Percentiles rank a stretch among this genome's conserved stretches.
phyloP scores from a whole-genome alignment of 2,329 filamentous ascomycete genomes.

The Aspergillus sp. region DNA sequence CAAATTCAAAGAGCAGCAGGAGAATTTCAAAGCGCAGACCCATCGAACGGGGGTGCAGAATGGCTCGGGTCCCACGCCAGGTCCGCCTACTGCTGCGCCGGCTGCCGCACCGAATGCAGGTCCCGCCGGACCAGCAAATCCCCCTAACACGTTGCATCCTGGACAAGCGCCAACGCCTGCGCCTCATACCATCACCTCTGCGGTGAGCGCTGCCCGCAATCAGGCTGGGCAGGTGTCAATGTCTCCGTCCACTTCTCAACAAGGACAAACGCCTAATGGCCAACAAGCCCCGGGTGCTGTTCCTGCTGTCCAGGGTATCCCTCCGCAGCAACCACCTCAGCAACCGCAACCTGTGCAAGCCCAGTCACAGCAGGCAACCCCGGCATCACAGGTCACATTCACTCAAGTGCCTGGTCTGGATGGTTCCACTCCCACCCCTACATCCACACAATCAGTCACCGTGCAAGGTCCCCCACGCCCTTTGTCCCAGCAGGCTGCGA shows the following conservation, averaged over 20 bases:
- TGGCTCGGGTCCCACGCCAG: neutral
- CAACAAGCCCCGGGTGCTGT: constrained; percentile 28
- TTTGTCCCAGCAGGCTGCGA: constrained; percentile 47
- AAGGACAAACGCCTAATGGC: constrained; percentile 30
- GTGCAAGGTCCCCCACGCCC: constrained; percentile 41
- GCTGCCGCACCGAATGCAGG: constrained; percentile 18
- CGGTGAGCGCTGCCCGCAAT: constrained; percentile 45
- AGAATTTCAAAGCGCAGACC: constrained; percentile 42
- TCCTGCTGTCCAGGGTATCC: constrained; percentile 23
- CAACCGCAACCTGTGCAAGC: constrained; percentile 7
- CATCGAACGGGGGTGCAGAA: constrained; percentile 25
- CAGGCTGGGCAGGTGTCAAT: constrained; percentile 39
- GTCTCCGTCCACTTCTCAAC: constrained; percentile 37
- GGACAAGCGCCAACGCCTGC: constrained; percentile 38
- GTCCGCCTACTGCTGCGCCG: constrained; percentile 12
- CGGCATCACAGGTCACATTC: constrained; percentile 29
- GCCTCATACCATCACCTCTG: constrained; percentile 50
- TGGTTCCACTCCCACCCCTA: constrained; percentile 32
- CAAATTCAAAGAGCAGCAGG: constrained; percentile 51
- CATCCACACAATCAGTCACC: constrained; percentile 29
- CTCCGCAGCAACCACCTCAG: constrained; percentile 13
- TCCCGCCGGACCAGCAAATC: constrained; percentile 22
- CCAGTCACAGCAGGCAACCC: constrained; percentile 29
- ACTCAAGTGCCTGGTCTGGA: constrained; percentile 32
- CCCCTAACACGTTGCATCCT: constrained; percentile 30